Evolutionary conservation across 768 basidiomycete species (phyloP).

Genomic region (Tricholoma terreum): DNA sequence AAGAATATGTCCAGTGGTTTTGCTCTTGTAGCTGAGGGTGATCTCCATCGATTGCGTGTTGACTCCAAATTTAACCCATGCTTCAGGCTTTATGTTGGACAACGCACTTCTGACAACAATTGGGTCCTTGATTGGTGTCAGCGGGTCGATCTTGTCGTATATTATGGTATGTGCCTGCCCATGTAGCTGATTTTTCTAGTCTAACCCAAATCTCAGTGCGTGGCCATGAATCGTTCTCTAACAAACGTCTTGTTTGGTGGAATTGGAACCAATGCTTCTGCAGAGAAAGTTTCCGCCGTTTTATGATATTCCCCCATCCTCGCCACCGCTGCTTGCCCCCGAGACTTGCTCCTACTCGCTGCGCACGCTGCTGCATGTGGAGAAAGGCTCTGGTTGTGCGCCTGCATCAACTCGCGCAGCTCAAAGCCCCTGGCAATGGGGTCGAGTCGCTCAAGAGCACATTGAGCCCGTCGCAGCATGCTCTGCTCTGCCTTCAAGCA

Average conservation of each 20-base stretch:
- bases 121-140: conserved; percentile 85
- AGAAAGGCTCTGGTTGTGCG: too few species aligned
- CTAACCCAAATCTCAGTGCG: conserved; percentile 51
- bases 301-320: too few species aligned
- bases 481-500: too few species aligned
- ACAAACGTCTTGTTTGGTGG: conserved; percentile 88
- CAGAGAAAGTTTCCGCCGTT: too few species aligned
- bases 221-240: conserved; percentile 88
- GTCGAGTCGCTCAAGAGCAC: too few species aligned
- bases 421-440: too few species aligned
- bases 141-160: conserved; percentile 87
- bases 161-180: conserved; percentile 66
- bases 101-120: conserved; percentile 81
- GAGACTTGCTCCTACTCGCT: too few species aligned
- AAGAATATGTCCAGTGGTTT: conserved; percentile 50
- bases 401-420: too few species aligned
- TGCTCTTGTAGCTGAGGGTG: conserved; percentile 85
- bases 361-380: too few species aligned
- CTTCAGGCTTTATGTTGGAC: conserved; percentile 79
- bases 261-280: conserved; percentile 54
- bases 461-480: too few species aligned
- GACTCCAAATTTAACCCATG: conserved; percentile 3
- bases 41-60: background rate
- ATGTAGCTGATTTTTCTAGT: background rate
- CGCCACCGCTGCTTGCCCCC: too few species aligned